Evolutionary conservation across 2,329 filamentous ascomycete genomes (phyloP).

Genomic region (Scedosporium apiospermum): DNA sequence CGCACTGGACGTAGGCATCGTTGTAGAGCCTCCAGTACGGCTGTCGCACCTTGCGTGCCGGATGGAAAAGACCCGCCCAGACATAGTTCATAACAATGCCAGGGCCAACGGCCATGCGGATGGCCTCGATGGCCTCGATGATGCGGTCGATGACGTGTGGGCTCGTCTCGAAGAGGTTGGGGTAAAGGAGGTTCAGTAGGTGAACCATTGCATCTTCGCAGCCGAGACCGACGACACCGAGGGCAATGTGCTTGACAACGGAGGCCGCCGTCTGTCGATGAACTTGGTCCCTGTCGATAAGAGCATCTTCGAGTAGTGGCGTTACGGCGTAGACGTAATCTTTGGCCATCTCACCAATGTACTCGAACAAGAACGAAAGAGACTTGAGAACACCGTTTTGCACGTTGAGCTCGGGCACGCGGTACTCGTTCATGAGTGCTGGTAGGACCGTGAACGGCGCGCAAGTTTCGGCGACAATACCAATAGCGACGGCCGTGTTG

Average conservation of each 20-base stretch:
- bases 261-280: constrained; percentile 93
- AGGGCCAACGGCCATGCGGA: constrained; percentile 85
- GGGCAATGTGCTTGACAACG: constrained; percentile 94
- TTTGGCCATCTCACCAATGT: constrained; percentile 99
- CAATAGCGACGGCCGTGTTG: constrained; percentile 96
- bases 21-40: constrained; percentile 98
- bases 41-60: constrained; percentile 83
- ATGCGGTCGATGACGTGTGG: constrained; percentile 98
- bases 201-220: constrained; percentile 99
- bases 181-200: constrained; percentile 89
- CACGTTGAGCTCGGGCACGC: constrained; percentile 95
- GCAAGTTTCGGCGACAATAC: constrained; percentile 96
- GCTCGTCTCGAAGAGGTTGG: constrained; percentile 94
- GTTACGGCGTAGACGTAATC: constrained; percentile 99
- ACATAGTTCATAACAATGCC: constrained; percentile 96
- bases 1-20: constrained; percentile 87
- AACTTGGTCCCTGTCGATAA: constrained; percentile 96
- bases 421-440: constrained; percentile 98
- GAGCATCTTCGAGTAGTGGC: constrained; percentile 86
- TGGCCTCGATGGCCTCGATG: constrained; percentile 92
- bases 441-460: constrained; percentile 98
- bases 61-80: constrained; percentile 95
- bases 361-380: constrained; percentile 94
- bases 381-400: constrained; percentile 98
- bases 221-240: constrained; percentile 93